Evolutionary conservation across 768 basidiomycete genomes (phyloP), one percentile per base, ranked within the genome.

Genomic region (Leccinum arenicola): DNA sequence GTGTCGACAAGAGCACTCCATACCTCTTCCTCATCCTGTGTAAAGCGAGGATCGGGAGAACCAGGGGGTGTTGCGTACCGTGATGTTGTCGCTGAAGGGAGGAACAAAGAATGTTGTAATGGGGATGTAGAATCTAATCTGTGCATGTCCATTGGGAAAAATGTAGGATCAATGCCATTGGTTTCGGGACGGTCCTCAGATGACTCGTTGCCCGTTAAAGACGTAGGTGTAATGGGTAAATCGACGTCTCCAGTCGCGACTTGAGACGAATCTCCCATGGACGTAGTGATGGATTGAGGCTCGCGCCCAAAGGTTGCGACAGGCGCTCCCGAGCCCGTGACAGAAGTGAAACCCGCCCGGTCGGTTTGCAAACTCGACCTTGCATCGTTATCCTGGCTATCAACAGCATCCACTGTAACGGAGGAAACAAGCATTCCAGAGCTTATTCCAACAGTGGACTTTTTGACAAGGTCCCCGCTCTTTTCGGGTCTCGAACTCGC

Each of bases 21-120:
- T 6, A 69, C 64, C 21, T 67, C 70, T 9, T 62, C 61, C 40
- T 72, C 67, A 12, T 69, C 70, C 48, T 54, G 61, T n/a, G 47
- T 23, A 1, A 29, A 60, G 17, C 14, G 14, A 5, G 35, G 17
- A 5, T 52, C 43, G 5, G 47, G 15, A 25, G 59, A 56, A 19
- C 60, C 62, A 6, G 61, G 35, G 5, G 68, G 63, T 4, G 70
- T 64, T 8, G 25, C 4, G 23, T 63, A 45, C 19, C 53, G 56
- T 27, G 60, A 55, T 27, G 49, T n/a, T 15, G 38, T 12, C 36
- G 52, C 23, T 3, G 57, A 52, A 14, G 40, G 15, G 3, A 21
- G 31, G 4, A 54, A 55, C 6, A 45, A 52, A 25, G 33, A 14
- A 35, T 1, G 57, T 8, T 17, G 48, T n/a, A 4, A 11, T 5